Percentiles rank a stretch among this genome's conserved stretches.
These are phyloP conservation scores for Pichia heedii DNA, from an alignment of 805 yeast species.

Conservation along the genomic window DNA sequence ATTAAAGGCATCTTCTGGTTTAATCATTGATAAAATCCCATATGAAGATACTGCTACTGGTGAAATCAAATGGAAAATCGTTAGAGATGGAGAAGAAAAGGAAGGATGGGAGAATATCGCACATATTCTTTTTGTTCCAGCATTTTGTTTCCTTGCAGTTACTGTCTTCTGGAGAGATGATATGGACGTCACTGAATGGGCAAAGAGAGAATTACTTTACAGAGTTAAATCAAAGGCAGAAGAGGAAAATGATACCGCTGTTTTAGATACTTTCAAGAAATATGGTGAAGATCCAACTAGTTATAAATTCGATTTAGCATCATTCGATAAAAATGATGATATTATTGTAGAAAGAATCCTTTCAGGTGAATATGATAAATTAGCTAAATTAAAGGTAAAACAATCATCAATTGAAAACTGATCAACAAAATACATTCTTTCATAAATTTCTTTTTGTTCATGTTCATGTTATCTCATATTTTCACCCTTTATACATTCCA, in stretches of 20 bases:
- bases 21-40: conserved; percentile 76
- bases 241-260: conserved; percentile 47
- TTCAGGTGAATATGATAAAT: conserved; percentile 74
- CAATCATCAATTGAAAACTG: conserved; percentile 11
- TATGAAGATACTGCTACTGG: conserved; percentile 74
- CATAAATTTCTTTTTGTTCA: not conserved
- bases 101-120: conserved; percentile 83
- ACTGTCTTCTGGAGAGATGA: conserved; percentile 43
- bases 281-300: conserved; percentile 33
- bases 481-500: not conserved
- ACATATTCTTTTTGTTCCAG: conserved; percentile 67
- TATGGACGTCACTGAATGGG: conserved; percentile 60
- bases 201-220: conserved; percentile 68
- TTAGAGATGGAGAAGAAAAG: conserved; percentile 57
- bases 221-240: conserved; percentile 63
- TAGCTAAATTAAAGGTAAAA: conserved; percentile 49
- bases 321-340: conserved; percentile 60
- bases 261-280: conserved; percentile 33
- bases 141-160: conserved; percentile 47
- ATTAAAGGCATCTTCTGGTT: conserved; percentile 49
- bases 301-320: conserved; percentile 41
- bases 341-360: conserved; percentile 73
- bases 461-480: not conserved
- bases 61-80: conserved; percentile 67
- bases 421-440: not conserved